These are phyloP conservation scores for Phaeosphaeriaceae sp. DNA, from an alignment of 2,329 filamentous ascomycete species.

Conservation along the genomic window DNA sequence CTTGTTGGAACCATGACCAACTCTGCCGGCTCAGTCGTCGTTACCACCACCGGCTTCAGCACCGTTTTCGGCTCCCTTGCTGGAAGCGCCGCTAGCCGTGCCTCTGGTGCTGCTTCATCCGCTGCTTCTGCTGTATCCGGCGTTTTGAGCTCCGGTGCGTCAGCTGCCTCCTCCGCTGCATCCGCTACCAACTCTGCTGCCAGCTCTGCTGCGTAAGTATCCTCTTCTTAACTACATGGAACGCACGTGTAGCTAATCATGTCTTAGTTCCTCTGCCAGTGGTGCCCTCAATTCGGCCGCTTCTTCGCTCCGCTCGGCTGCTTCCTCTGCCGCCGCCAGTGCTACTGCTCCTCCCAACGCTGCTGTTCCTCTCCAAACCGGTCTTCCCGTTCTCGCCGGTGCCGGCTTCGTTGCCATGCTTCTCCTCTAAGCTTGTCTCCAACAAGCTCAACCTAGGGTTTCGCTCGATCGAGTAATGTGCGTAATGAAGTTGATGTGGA, in stretches of 20 bases:
- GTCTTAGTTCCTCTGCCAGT: conserved; percentile 12
- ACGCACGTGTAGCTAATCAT: background rate
- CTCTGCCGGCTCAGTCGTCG: conserved; percentile 26
- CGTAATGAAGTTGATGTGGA: conserved; percentile 33
- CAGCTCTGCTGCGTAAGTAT: conserved; percentile 10
- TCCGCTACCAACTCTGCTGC: conserved; percentile 9
- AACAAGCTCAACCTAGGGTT: conserved; percentile 22
- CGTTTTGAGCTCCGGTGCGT: conserved; percentile 15
- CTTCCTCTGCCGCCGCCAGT: conserved; percentile 13
- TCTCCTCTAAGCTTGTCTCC: conserved; percentile 42
- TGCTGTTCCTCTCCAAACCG: conserved; percentile 43
- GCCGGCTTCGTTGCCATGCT: conserved; percentile 46
- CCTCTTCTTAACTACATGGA: background rate
- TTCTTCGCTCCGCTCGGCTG: conserved; percentile 11
- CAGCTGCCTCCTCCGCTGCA: conserved; percentile 7
- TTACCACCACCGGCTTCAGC: conserved; percentile 33
- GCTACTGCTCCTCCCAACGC: conserved; percentile 16
- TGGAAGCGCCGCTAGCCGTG: conserved; percentile 10
- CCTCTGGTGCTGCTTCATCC: conserved; percentile 17
- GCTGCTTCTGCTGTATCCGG: conserved; percentile 9
- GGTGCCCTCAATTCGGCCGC: conserved; percentile 18
- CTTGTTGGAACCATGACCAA: conserved; percentile 27
- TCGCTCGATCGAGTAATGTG: conserved; percentile 39
- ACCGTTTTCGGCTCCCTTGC: conserved; percentile 23
- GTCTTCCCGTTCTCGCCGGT: conserved; percentile 45